Conservation (phyloP, 1,139 yeast species). For the Yamadazyma dendronema region DNA sequence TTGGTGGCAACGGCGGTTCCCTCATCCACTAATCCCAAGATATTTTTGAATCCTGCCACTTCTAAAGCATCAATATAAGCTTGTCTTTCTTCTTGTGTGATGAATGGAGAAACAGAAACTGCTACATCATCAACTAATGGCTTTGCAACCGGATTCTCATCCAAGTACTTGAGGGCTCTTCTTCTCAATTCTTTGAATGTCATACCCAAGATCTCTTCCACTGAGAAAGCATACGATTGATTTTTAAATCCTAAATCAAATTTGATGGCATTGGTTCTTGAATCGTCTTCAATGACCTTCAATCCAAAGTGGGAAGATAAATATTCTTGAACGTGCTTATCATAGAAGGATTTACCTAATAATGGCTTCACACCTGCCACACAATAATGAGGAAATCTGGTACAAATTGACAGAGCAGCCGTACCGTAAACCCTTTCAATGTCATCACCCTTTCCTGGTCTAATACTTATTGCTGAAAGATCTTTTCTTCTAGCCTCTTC, state of each 20-base stretch:
- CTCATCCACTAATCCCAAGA: conserved; percentile 76
- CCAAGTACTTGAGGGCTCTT: conserved; percentile 55
- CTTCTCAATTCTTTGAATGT: conserved; percentile 60
- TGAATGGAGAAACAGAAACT: conserved; percentile 75
- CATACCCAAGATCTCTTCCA: conserved; percentile 88
- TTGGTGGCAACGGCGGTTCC: conserved; percentile 89
- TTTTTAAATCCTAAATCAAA: conserved; percentile 50
- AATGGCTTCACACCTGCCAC: conserved; percentile 66
- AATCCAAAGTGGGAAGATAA: conserved; percentile 61
- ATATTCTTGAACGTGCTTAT: conserved; percentile 45
- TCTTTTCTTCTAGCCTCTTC: conserved; percentile 93
- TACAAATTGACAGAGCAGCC: conserved; percentile 64
- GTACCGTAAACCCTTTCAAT: conserved; percentile 79
- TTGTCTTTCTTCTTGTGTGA: conserved; percentile 60
- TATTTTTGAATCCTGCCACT: conserved; percentile 61
- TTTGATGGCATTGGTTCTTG: conserved; percentile 52
- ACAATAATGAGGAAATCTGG: conserved; percentile 74
- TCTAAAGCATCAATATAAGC: conserved; percentile 74
- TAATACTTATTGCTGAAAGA: conserved; percentile 70
- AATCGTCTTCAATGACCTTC: conserved; percentile 37
- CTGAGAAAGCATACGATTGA: conserved; percentile 41
- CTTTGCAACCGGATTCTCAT: conserved; percentile 29
- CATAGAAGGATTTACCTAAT: conserved; percentile 62
- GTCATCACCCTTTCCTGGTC: conserved; percentile 39
- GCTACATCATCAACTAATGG: conserved; percentile 60